Evolutionary conservation across 257 asterid species (phyloP).

Genomic region (Solanum bukasovii): DNA sequence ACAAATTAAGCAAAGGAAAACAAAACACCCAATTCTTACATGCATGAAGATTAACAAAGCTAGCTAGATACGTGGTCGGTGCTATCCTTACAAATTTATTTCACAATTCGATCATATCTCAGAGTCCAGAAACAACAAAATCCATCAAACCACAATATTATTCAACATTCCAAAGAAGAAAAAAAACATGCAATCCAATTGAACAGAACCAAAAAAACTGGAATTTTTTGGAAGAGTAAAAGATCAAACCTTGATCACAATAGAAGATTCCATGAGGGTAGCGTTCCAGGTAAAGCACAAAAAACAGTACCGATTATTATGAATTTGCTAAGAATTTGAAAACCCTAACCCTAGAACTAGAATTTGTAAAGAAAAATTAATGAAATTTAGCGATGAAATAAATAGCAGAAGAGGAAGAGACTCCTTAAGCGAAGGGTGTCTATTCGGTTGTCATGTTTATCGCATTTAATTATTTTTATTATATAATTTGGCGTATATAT

Average conservation of each 20-base stretch:
- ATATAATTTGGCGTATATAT: not conserved
- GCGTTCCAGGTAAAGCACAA: constrained; percentile 28
- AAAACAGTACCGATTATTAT: not conserved
- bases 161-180: not conserved
- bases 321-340: not conserved
- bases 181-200: not conserved
- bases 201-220: not conserved
- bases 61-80: not conserved
- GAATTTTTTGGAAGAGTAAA: not conserved
- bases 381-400: not conserved
- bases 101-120: not conserved
- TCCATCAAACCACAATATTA: not conserved
- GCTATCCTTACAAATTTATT: not conserved
- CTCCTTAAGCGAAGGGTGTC: not conserved
- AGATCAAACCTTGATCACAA: constrained; percentile 61
- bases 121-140: not conserved
- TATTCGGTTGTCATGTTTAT: not conserved
- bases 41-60: not conserved
- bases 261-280: constrained; percentile 42
- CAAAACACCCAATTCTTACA: not conserved
- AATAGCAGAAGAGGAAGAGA: not conserved
- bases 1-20: not conserved
- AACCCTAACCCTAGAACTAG: constrained; percentile 23
- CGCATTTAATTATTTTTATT: not conserved
- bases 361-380: not conserved